Base-by-base conservation (phyloP, 768 basidiomycete genomes). In the Boletus rubroflammeus region DNA sequence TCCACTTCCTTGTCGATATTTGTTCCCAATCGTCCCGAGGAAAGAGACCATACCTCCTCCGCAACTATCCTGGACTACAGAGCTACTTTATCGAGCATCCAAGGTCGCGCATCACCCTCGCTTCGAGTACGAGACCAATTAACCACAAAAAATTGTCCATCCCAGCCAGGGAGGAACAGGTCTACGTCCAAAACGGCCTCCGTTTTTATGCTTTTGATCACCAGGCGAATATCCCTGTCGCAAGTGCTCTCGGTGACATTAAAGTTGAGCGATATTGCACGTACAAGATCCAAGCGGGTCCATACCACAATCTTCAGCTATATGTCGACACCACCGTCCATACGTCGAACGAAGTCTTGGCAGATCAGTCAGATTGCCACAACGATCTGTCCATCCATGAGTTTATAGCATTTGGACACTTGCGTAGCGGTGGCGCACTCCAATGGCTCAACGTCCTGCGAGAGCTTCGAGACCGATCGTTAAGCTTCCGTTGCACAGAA, bases 401-500 rank as follows among this genome's bases (percentile, higher is more conserved):
- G 49, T 75, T 68, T 21, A 62, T 75, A 13, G 70, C 73, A 0
- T 82, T 77, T 45, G 74, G 73, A 14, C 65, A 69, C 44, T 56
- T 82, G 39, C 76, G 81, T 5, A 71, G 75, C n/a, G 80, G 82
- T 1, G 55, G 67, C 0, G 59, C 47, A 1, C 60, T 83, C 0
- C 82, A 82, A 43, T 81, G 80, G 81, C 60, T 75, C 32, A 82
- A 82, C 50, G 74, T 82, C 23, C 51, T 71, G 17, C 72, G 75
- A 21, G 77, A 76, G 54, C 58, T 82, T 14, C 69, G 67, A 5
- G 67, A 65, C 1, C 65, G 70, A 25, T 55, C 59, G 0, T 54
- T 83, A 39, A 72, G 64, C 5, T 75, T 83, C 46, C 65, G 69
- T 21, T 48, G 59, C 6, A 65, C 68, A 1, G 76, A 73, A 13